Percentiles rank a stretch among this genome's conserved stretches.
Evolutionary conservation across 768 basidiomycete species (phyloP).

Genomic region (Coprinopsis marcescibilis): DNA sequence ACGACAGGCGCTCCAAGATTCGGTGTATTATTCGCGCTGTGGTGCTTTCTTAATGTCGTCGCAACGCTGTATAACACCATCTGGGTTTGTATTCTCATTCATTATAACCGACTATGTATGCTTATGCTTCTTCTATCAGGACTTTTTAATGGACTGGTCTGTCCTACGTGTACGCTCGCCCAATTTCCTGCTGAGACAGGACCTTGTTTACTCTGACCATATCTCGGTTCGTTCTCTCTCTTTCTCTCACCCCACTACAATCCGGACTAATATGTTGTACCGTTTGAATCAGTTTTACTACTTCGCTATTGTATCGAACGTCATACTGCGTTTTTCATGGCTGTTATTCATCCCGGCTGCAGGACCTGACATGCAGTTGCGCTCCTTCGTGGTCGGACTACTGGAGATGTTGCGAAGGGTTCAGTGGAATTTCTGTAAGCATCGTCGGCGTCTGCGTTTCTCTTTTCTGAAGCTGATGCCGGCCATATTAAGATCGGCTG

Average conservation of each 20-base stretch:
- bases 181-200: slow-evolving; percentile 62
- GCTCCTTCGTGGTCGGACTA: slow-evolving; percentile 61
- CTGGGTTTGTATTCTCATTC: slow-evolving; percentile 55
- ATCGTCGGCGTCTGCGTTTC: slow-evolving; percentile 1
- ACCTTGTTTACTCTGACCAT: slow-evolving; percentile 66
- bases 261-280: neutral
- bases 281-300: slow-evolving; percentile 56
- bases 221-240: slow-evolving; percentile 43
- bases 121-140: slow-evolving; percentile 36
- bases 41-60: slow-evolving; percentile 56
- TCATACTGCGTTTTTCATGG: slow-evolving; percentile 79
- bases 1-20: slow-evolving; percentile 20
- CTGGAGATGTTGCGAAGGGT: slow-evolving; percentile 76
- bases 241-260: neutral
- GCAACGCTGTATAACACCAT: slow-evolving; percentile 66
- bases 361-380: slow-evolving; percentile 44
- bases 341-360: slow-evolving; percentile 61
- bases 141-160: slow-evolving; percentile 90
- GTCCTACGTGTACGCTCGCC: slow-evolving; percentile 52
- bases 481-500: slow-evolving; percentile 25
- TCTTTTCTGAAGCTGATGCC: neutral
- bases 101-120: neutral
- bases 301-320: slow-evolving; percentile 71
- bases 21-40: slow-evolving; percentile 56
- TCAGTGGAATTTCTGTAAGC: slow-evolving; percentile 91